Evolutionary conservation across 2,329 filamentous ascomycete species (phyloP).

Genomic region (Xylaria sp.): DNA sequence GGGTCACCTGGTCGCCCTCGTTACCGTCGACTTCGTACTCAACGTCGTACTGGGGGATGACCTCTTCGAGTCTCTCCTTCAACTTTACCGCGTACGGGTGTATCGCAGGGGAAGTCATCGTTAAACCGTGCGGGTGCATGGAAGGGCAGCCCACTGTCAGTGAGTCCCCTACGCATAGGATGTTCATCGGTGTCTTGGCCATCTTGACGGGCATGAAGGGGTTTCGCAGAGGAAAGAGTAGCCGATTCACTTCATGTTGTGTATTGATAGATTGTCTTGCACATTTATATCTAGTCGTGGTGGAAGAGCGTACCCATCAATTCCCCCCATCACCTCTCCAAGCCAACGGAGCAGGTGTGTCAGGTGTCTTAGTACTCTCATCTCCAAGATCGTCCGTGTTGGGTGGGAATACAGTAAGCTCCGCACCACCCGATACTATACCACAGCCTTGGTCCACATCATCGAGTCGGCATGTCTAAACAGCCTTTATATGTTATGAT

Average conservation of each 20-base stretch:
- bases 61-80: constrained; percentile 2
- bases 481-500: no score
- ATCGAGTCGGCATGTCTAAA: not conserved
- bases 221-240: not conserved
- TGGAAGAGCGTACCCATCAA: not conserved
- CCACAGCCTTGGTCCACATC: not conserved
- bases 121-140: not conserved
- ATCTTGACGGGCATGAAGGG: not conserved
- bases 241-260: not conserved
- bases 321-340: not conserved
- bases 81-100: constrained; percentile 5
- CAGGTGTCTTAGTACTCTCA: not conserved
- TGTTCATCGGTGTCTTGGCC: not conserved
- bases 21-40: constrained; percentile 6
- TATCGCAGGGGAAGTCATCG: not conserved
- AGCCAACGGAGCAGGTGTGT: not conserved
- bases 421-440: not conserved
- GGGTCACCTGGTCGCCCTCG: constrained; percentile 9
- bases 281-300: not conserved
- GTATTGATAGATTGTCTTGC: not conserved
- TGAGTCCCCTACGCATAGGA: constrained; percentile 9
- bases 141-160: constrained; percentile 2
- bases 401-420: not conserved
- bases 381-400: not conserved
- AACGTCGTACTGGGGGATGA: constrained; percentile 1